Evolutionary conservation across 2,329 filamentous ascomycete genomes (phyloP).

Genomic region (Dothistroma septosporum): DNA sequence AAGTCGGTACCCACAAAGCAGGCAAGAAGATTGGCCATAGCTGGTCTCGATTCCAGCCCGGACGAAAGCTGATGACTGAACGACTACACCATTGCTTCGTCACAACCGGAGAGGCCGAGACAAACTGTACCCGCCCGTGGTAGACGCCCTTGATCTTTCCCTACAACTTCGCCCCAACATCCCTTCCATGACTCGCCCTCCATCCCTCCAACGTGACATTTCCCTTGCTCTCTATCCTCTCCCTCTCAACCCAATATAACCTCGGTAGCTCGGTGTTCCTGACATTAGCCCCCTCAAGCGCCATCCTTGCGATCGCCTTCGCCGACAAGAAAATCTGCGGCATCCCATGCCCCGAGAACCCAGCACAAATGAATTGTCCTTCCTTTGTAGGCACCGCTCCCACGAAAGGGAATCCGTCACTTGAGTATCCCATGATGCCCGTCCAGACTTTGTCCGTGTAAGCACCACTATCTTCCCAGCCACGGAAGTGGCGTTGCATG

Average conservation of each 20-base stretch:
- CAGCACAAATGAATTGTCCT: constrained; percentile 24
- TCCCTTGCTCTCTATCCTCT: constrained; percentile 14
- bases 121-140: no score
- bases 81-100: no score
- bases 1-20: no score
- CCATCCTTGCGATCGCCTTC: constrained; percentile 21
- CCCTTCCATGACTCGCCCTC: constrained; percentile 10
- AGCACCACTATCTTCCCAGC: constrained; percentile 44
- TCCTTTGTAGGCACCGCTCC: constrained; percentile 22
- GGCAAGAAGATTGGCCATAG: no score
- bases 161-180: constrained; percentile 15
- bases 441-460: constrained; percentile 42
- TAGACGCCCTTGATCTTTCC: neutral
- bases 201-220: constrained; percentile 19
- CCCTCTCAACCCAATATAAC: constrained; percentile 16
- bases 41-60: no score
- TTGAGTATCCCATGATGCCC: constrained; percentile 35
- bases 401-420: constrained; percentile 23
- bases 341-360: constrained; percentile 26
- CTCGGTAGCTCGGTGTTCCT: constrained; percentile 20
- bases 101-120: no score
- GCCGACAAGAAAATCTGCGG: constrained; percentile 23
- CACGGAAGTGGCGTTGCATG: constrained; percentile 47
- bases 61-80: no score
- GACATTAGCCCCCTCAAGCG: constrained; percentile 8